Base-by-base conservation (phyloP, 495 filamentous ascomycete species). In the Aspergillus taichungensis region DNA sequence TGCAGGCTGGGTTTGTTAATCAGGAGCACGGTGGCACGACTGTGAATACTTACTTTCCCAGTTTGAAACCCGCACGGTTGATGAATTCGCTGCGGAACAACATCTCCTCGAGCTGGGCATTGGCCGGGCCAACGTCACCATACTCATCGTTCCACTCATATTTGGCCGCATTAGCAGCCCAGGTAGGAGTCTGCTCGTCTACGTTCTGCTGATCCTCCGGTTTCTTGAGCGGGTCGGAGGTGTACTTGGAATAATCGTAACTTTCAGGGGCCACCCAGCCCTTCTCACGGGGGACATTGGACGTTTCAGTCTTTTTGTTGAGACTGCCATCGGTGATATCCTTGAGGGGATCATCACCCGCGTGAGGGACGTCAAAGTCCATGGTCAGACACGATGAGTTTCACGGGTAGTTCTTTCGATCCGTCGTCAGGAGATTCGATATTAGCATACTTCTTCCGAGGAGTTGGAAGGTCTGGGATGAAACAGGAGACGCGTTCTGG, bases 141-240 rank as follows among this genome's bases (percentile, higher is more conserved):
- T 73, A 83, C 5, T 94, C 87, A 2, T 87, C 87, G 8, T 80
- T 72, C 84, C 85, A 96, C 58, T 94, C 82, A 46, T 98, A 97
- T 11, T 81, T 74, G 1, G 53, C 54, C 24, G 81, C 81, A 44
- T 75, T 77, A 10, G 70, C 67, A 44, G 71, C 71, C 81, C 80
- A 86, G 7, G 56, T 53, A 5, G 63, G 57, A 12, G 55, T 32
- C 1, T 63, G 46, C 12, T 54, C 53, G 30, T 35, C 28, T 11
- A 36, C 10, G 7, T 30, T 28, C 3, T 30, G 33, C 42, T 37
- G 8, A 37, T 42, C 8, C 39, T 51, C 13, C 45, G 40, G 30
- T 50, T 51, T 13, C 55, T 57, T 14, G 54, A 44, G 36, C 51
- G 60, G 29, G 60, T 61, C 1, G 45, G 38, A 35, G 50, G 43